Percentiles rank a stretch among this genome's conserved stretches.
Evolutionary conservation across 495 filamentous ascomycete genomes (phyloP).

Genomic region (Usnea hakonensis): DNA sequence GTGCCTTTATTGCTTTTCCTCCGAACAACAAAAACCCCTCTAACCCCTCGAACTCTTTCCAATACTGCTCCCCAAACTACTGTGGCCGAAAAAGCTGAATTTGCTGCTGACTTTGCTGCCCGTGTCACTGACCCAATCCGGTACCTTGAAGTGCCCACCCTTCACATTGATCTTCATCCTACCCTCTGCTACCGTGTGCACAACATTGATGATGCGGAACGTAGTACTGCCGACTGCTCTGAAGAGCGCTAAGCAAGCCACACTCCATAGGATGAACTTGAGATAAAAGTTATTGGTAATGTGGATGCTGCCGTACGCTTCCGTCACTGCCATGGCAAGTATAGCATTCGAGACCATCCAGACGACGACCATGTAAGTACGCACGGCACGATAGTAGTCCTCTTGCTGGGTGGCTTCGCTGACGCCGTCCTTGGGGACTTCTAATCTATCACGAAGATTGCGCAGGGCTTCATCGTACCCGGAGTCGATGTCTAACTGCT

Average conservation of each 20-base stretch:
- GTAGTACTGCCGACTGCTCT: constrained; percentile 71
- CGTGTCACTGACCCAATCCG: constrained; percentile 30
- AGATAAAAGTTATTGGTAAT: constrained; percentile 84
- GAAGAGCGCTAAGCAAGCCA: constrained; percentile 78
- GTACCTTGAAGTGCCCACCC: constrained; percentile 22
- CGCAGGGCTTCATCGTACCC: constrained; percentile 96
- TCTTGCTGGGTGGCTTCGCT: constrained; percentile 83
- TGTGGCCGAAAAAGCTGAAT: constrained; percentile 25
- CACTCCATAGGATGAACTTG: constrained; percentile 85
- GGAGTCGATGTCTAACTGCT: constrained; percentile 96
- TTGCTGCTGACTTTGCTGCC: constrained; percentile 27
- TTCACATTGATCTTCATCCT: constrained; percentile 55
- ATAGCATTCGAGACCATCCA: constrained; percentile 93
- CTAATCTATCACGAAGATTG: constrained; percentile 87
- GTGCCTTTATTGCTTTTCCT: not conserved
- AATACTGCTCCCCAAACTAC: constrained; percentile 27
- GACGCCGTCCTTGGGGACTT: constrained; percentile 54
- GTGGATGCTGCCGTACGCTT: constrained; percentile 63
- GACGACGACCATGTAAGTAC: constrained; percentile 95
- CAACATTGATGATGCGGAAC: constrained; percentile 71
- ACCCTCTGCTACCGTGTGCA: constrained; percentile 82
- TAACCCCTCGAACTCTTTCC: constrained; percentile 23
- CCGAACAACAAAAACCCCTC: not conserved
- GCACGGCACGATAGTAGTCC: constrained; percentile 96
- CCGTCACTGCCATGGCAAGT: constrained; percentile 87